Percentiles rank a stretch among this genome's conserved stretches.
Evolutionary conservation across 352 stramenopile species (phyloP).

Genomic region (Phytopythium helicoides): DNA sequence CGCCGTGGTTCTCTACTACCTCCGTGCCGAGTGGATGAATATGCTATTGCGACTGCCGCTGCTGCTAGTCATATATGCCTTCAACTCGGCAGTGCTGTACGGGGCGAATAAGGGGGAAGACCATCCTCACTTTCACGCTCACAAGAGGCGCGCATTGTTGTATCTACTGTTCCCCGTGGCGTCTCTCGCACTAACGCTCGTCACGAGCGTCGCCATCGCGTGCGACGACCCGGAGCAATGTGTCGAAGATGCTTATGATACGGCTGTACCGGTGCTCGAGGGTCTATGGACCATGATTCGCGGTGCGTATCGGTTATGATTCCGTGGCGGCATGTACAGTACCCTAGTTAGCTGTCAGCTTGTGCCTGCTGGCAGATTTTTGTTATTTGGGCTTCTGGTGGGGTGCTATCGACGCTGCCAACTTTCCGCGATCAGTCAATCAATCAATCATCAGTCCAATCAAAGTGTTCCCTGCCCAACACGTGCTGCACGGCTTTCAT

Average conservation of each 20-base stretch:
- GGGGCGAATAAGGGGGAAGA: slow-evolving; percentile 43
- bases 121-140: slow-evolving; percentile 7
- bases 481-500: neutral
- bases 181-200: slow-evolving; percentile 55
- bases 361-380: neutral
- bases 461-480: neutral
- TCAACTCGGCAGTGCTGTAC: slow-evolving; percentile 63
- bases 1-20: slow-evolving; percentile 49
- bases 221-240: slow-evolving; percentile 72
- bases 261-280: slow-evolving; percentile 23
- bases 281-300: slow-evolving; percentile 29
- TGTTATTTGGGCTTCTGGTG: slow-evolving; percentile 8
- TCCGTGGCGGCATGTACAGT: neutral
- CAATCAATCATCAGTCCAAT: neutral
- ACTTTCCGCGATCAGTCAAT: neutral
- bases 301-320: slow-evolving; percentile 56
- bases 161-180: slow-evolving; percentile 62
- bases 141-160: slow-evolving; percentile 41
- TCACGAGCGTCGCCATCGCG: slow-evolving; percentile 65
- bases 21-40: slow-evolving; percentile 78
- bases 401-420: neutral
- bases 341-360: neutral
- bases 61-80: slow-evolving; percentile 65
- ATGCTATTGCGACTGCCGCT: slow-evolving; percentile 73
- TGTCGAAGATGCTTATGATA: slow-evolving; percentile 33